phyloP scores from a whole-genome alignment of 345 rosid species.

The Passiflora organensis region DNA sequence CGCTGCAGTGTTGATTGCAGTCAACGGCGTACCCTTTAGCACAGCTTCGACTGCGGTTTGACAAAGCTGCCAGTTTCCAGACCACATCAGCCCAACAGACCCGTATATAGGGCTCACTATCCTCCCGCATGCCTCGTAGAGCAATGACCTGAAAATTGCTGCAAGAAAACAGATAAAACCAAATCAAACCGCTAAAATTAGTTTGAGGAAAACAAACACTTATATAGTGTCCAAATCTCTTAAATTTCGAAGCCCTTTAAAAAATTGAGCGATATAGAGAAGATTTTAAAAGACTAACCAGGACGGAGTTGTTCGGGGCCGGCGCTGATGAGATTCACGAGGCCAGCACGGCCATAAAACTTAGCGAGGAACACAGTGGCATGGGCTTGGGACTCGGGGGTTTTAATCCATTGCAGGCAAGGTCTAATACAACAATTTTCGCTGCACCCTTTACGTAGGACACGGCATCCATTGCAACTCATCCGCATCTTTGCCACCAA shows the following conservation, averaged over 20 bases:
- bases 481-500: conserved; percentile 32
- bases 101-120: conserved; percentile 95
- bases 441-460: conserved; percentile 91
- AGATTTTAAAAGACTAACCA: conserved; percentile 53
- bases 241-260: no score
- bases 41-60: conserved; percentile 95
- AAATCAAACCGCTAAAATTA: no score
- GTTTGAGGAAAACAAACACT: no score
- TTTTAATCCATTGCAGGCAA: conserved; percentile 90
- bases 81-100: conserved; percentile 87
- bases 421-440: conserved; percentile 89
- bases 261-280: no score
- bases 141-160: conserved; percentile 89
- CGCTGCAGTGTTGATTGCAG: conserved; percentile 57
- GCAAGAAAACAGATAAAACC: conserved; percentile 3
- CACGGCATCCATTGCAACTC: conserved; percentile 99
- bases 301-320: conserved; percentile 97
- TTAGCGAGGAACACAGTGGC: conserved; percentile 97
- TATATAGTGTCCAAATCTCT: no score
- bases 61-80: conserved; percentile 93
- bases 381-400: conserved; percentile 83
- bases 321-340: conserved; percentile 92
- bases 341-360: conserved; percentile 95
- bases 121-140: conserved; percentile 97
- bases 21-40: conserved; percentile 74